Evolutionary conservation across 2,329 filamentous ascomycete genomes (phyloP), one percentile per base, ranked within the genome.

Genomic region (Fusarium anthophilum): DNA sequence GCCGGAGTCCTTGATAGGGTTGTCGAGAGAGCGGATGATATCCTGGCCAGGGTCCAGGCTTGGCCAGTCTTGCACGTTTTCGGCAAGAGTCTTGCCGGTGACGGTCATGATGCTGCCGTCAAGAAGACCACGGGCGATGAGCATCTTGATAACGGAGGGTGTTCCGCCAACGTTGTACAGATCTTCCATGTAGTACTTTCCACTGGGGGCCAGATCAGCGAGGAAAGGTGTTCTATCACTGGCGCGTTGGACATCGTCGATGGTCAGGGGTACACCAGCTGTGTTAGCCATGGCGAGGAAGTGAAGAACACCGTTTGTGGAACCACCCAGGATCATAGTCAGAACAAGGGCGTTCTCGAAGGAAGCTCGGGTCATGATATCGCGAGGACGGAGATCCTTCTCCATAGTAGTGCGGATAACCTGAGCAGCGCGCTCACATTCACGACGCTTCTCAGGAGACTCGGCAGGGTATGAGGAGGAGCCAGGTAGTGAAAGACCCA

Each of bases 261-360:
- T 85, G 0, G 91, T 93, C 18, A 98, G 86, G 37, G 88, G 85
- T 2, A 97, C 92, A 72, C 91, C 93, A 41, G 94, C 95, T 1
- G 94, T 94, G 79, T 93, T 92, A 45, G 95, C 95, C 92, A 98
- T 97, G 76, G 95, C 95, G 54, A 98, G 89, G 80, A 97, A 92
- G 82, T 98, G 95, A 62, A 98, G 87, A 7, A 97, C 93, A 39
- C 93, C 93, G 81, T 98, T 98, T 63, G 95, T 98, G 57, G 91
- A 94, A 60, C 95, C 95, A 60, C 95, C 95, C n/a, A 98, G 87
- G 6, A 94, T 92, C 93, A 97, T 97, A 81, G 94, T 96, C 82
- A 97, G 90, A 3, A 96, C 93, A 26, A 98, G 87, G 2, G 95
- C 95, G 80, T 98, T 98, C 81, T 97, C 94, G 70, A 98, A 96